phyloP scores from a whole-genome alignment of 176 grass and related monocot species.

The Cocos nucifera region DNA sequence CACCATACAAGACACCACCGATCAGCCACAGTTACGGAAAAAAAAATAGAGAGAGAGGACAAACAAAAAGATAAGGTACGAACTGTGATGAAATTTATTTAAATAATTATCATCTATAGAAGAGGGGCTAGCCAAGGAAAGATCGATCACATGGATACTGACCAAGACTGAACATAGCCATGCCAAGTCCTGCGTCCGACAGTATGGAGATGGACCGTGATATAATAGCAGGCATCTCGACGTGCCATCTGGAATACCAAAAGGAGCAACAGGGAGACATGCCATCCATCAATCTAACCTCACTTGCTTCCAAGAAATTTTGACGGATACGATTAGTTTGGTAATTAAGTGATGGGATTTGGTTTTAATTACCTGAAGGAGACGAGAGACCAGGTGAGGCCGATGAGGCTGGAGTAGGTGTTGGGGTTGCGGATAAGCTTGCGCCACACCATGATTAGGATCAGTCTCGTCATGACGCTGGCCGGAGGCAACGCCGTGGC shows the following conservation, averaged over 20 bases:
- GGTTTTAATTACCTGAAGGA: conserved; percentile 54
- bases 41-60: no score
- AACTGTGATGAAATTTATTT: no score
- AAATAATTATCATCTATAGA: no score
- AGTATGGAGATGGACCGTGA: conserved; percentile 86
- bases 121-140: neutral
- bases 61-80: no score
- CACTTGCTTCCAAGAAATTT: no score
- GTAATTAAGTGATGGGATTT: no score
- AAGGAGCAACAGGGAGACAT: neutral
- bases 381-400: conserved; percentile 86
- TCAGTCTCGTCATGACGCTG: conserved; percentile 91
- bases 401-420: conserved; percentile 94
- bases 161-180: conserved; percentile 99
- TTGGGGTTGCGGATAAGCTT: conserved; percentile 99
- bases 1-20: neutral
- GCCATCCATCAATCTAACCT: no score
- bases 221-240: conserved; percentile 86
- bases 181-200: conserved; percentile 95
- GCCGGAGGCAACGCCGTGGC: conserved; percentile 70
- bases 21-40: neutral
- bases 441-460: conserved; percentile 99
- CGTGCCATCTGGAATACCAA: conserved; percentile 49
- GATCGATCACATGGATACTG: conserved; percentile 8
- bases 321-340: no score